Evolutionary conservation across 192 early-diverging fungal genomes (phyloP).

Genomic region (Coemansia aciculifera): DNA sequence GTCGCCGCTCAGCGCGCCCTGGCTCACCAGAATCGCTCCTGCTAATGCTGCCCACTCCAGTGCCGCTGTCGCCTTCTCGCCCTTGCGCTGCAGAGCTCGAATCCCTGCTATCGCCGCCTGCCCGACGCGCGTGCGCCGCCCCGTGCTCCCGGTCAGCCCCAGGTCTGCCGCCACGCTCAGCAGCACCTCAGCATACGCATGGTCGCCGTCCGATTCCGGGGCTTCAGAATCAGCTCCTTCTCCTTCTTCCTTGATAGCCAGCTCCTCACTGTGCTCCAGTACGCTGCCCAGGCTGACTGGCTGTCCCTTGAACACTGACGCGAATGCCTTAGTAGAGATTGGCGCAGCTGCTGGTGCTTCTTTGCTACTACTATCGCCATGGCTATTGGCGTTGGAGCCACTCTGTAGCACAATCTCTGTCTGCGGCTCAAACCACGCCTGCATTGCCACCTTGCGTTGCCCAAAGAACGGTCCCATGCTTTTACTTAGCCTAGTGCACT

Average conservation of each 20-base stretch:
- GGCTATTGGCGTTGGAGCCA: background rate
- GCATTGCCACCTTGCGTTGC: constrained; percentile 66
- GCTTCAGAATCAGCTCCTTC: background rate
- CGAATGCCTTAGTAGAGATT: background rate
- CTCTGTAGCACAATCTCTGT: constrained; percentile 35
- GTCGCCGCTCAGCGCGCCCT: constrained; percentile 38
- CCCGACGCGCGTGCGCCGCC: constrained; percentile 36
- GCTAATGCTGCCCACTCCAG: constrained; percentile 40
- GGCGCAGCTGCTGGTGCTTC: background rate
- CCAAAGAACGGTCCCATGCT: constrained; percentile 65
- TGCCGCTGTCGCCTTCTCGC: background rate
- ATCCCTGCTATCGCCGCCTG: constrained; percentile 25
- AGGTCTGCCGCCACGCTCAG: constrained; percentile 26
- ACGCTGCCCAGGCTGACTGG: constrained; percentile 9
- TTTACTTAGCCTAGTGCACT: constrained; percentile 59
- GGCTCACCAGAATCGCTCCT: constrained; percentile 35
- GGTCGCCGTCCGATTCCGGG: background rate
- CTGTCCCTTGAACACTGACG: background rate
- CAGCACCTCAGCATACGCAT: constrained; percentile 12
- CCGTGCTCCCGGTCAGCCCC: constrained; percentile 21
- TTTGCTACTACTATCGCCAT: background rate
- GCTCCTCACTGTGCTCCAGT: constrained; percentile 18
- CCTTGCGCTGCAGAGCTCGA: constrained; percentile 17
- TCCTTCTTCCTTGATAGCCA: background rate
- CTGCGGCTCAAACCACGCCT: constrained; percentile 60